Conservation (phyloP, 2,329 filamentous ascomycete species). For the Westerdykella sp. region DNA sequence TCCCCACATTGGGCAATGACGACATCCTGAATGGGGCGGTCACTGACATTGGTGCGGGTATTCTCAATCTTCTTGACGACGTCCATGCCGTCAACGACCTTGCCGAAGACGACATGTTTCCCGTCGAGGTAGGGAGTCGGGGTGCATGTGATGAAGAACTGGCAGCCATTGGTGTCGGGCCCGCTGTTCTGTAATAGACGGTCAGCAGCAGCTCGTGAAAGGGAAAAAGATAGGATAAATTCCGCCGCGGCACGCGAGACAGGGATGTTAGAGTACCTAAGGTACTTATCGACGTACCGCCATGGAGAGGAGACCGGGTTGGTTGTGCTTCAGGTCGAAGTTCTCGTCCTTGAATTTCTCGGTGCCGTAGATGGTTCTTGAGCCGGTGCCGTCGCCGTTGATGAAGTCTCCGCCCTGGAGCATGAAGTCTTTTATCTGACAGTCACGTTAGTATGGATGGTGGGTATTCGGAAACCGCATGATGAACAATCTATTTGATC, state of each 20-base stretch:
- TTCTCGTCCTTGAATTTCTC: constrained; percentile 87
- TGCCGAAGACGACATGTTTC: constrained; percentile 94
- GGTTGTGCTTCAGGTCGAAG: constrained; percentile 72
- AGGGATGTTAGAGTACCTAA: constrained; percentile 3
- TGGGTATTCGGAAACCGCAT: not conserved
- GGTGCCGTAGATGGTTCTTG: constrained; percentile 78
- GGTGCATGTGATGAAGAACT: constrained; percentile 90
- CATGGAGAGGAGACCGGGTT: constrained; percentile 82
- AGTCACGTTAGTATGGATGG: not conserved
- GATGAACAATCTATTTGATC: not conserved
- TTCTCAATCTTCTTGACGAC: constrained; percentile 89
- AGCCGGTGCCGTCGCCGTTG: constrained; percentile 86
- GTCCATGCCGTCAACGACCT: constrained; percentile 83
- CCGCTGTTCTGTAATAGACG: constrained; percentile 64
- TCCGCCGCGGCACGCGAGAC: not conserved
- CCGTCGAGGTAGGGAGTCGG: constrained; percentile 80
- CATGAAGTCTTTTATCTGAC: constrained; percentile 91
- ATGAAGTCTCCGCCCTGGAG: constrained; percentile 95
- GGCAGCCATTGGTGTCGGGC: constrained; percentile 85
- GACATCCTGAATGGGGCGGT: constrained; percentile 80
- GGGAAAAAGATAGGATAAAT: not conserved
- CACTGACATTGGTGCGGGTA: constrained; percentile 67
- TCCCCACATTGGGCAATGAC: constrained; percentile 83
- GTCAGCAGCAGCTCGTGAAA: constrained; percentile 1
- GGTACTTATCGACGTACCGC: constrained; percentile 55